Conservation (phyloP, 2,329 filamentous ascomycete species). For the Didymellaceae sp. region DNA sequence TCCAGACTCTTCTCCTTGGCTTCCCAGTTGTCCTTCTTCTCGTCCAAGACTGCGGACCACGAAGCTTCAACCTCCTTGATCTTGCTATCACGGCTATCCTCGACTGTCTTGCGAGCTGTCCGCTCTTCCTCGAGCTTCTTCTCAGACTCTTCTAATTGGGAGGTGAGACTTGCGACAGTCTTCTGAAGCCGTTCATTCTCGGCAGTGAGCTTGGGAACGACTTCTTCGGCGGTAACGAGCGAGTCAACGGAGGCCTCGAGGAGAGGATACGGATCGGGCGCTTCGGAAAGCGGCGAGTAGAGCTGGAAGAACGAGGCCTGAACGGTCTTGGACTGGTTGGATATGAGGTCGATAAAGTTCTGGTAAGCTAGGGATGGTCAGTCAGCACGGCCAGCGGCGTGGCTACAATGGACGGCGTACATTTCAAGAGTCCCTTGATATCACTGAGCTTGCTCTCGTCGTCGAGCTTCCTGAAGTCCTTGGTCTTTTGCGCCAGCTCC, state of each 20-base stretch:
- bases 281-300: slow-evolving; percentile 93
- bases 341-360: slow-evolving; percentile 93
- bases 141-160: slow-evolving; percentile 84
- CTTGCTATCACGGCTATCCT: slow-evolving; percentile 76
- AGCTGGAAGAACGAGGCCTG: slow-evolving; percentile 92
- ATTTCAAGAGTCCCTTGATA: slow-evolving; percentile 87
- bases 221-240: slow-evolving; percentile 89
- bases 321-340: slow-evolving; percentile 92
- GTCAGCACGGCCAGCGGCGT: slow-evolving; percentile 19
- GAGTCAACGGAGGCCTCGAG: slow-evolving; percentile 96
- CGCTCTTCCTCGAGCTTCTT: slow-evolving; percentile 80
- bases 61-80: slow-evolving; percentile 90
- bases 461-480: slow-evolving; percentile 94
- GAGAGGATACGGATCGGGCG: slow-evolving; percentile 92
- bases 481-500: slow-evolving; percentile 98
- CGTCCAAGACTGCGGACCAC: slow-evolving; percentile 87
- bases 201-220: slow-evolving; percentile 82
- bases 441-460: slow-evolving; percentile 85
- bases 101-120: slow-evolving; percentile 72
- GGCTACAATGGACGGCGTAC: slow-evolving; percentile 52
- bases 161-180: slow-evolving; percentile 75
- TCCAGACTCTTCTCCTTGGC: slow-evolving; percentile 89
- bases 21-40: slow-evolving; percentile 96
- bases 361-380: slow-evolving; percentile 76
- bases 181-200: slow-evolving; percentile 90